A percentile compares a stretch with the other conserved stretches of the same genome.
These are phyloP conservation scores for Microthlaspi erraticum DNA, from an alignment of 345 rosid species.

Conservation along the genomic window DNA sequence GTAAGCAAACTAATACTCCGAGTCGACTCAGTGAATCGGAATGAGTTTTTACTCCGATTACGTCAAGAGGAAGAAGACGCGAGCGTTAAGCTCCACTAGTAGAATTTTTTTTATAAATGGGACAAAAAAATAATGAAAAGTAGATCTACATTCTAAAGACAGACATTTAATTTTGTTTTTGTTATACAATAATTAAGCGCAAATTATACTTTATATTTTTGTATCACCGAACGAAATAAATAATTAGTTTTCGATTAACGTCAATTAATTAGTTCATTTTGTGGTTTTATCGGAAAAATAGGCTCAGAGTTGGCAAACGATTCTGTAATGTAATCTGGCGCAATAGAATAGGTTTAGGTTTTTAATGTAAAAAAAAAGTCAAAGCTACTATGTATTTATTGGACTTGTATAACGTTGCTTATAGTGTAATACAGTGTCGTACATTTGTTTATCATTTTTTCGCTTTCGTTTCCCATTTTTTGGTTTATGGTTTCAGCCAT, in stretches of 20 bases:
- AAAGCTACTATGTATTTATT: conserved; percentile 2
- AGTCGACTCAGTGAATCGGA: conserved; percentile 27
- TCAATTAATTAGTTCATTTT: not conserved
- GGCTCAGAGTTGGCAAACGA: conserved; percentile 16
- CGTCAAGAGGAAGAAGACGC: conserved; percentile 38
- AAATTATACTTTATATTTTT: not conserved
- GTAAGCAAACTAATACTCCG: not conserved
- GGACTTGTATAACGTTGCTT: not conserved
- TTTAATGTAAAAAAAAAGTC: conserved; percentile 5
- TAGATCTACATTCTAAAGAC: conserved; percentile 24
- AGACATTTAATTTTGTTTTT: not conserved
- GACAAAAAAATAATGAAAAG: conserved; percentile 31
- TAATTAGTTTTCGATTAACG: conserved; percentile 10
- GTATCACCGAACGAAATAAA: not conserved
- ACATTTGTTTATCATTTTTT: not conserved
- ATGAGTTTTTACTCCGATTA: conserved; percentile 9
- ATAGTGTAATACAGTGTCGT: not conserved
- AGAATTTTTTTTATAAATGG: conserved; percentile 8
- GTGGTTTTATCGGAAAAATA: not conserved
- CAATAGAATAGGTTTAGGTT: not conserved
- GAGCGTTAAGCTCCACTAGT: conserved; percentile 39
- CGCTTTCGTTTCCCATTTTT: not conserved
- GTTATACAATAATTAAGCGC: not conserved
- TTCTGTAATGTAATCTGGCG: not conserved
- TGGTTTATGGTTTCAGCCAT: not conserved